Evolutionary conservation across 2,329 filamentous ascomycete species (phyloP).

Genomic region (Davidsoniella virescens): DNA sequence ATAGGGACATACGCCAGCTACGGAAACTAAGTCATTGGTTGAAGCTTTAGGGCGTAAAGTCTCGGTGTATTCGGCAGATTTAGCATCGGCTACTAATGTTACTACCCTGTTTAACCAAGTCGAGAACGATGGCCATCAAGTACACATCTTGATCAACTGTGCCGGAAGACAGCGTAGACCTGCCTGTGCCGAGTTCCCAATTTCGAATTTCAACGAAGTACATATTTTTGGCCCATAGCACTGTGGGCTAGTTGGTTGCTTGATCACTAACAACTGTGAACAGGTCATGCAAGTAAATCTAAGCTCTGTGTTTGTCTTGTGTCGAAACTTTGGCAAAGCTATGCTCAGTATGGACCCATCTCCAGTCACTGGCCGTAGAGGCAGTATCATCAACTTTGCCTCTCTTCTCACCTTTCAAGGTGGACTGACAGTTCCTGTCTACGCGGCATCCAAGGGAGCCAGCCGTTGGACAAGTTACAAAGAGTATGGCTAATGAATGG

Average conservation of each 20-base stretch:
- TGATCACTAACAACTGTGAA: constrained; percentile 4
- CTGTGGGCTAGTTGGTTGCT: not conserved
- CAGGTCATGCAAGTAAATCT: constrained; percentile 76
- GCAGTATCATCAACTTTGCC: constrained; percentile 71
- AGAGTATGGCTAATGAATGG: constrained; percentile 69
- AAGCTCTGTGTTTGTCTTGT: constrained; percentile 61
- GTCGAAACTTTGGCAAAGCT: constrained; percentile 62
- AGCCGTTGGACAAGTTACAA: constrained; percentile 70
- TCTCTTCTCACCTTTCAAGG: constrained; percentile 73
- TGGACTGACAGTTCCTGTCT: constrained; percentile 75
- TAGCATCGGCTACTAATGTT: constrained; percentile 44
- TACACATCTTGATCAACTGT: constrained; percentile 72
- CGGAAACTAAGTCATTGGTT: constrained; percentile 43
- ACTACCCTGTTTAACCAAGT: constrained; percentile 42
- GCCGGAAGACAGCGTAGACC: constrained; percentile 74
- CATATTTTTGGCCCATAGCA: not conserved
- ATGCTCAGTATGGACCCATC: constrained; percentile 46
- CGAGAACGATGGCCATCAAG: constrained; percentile 43
- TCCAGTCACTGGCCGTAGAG: constrained; percentile 36
- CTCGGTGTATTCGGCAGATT: constrained; percentile 53
- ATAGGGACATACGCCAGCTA: constrained; percentile 16
- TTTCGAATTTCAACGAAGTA: constrained; percentile 58
- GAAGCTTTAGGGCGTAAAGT: constrained; percentile 50
- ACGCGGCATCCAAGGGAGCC: constrained; percentile 72
- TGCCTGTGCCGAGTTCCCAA: constrained; percentile 58